Base-by-base conservation (phyloP, 306 rosid genomes). In the Alnus glutinosa region DNA sequence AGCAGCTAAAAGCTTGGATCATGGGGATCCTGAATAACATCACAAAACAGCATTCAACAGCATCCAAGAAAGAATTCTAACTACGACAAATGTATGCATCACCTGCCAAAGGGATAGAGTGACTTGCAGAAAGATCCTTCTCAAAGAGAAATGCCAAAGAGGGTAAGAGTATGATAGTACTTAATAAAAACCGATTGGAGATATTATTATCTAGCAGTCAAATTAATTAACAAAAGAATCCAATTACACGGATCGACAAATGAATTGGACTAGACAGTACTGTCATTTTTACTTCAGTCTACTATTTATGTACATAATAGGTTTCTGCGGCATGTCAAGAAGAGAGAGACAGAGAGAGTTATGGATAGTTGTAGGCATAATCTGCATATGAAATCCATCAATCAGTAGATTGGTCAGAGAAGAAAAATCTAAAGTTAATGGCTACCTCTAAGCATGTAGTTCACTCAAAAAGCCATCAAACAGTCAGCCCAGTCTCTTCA, bases 401-500 rank as follows among this genome's bases (percentile, higher is more conserved):
- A 80, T 12, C 73, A 62, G 30, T 52, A n/a, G 12, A 64, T 39
- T 79, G 8, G 68, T 51, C 66, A 77, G 44, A 55, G 36, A 44
- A n/a, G 70, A 74, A 5, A n/a, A 63, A 73, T 15, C 39, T 63
- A 54, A 13, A 16, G 37, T 50, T 47, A 71, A 70, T 15, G 67
- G 39, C 15, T 46, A 48, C 77, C 36, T 55, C 37, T 16, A 7
- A 71, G 68, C 39, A 47, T 66, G 7, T 7, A 15, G 13, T 19
- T 54, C 67, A 63, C 47, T 55, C 49, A 3, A 47, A 67, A 82
- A 54, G 74, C 1, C 52, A 77, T 86, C 85, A 87, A 55, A 4
- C 46, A 75, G 52, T 52, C 2, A 74, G 81, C 1, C 70, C 82
- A 39, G 81, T 77, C 77, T 81, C 87, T 81, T 85, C 88, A 46